Evolutionary conservation across 1,284 basidiomycete genomes (phyloP).

Genomic region (Cystobasidium slooffiae): DNA sequence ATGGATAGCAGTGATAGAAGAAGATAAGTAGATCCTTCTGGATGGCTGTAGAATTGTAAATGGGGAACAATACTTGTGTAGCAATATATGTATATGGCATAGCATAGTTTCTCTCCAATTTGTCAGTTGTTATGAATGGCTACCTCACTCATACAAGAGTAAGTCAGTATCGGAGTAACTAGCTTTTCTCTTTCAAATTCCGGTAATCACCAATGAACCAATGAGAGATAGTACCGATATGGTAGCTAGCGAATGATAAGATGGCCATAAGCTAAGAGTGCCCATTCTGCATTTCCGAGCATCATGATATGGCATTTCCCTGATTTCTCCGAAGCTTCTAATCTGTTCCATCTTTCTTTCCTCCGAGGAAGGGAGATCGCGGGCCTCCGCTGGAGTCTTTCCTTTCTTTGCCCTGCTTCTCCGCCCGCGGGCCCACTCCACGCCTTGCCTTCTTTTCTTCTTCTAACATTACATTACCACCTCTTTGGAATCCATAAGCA

Average conservation of each 20-base stretch:
- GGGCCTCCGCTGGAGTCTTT: not conserved
- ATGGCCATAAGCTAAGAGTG: not conserved
- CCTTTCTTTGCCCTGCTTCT: not conserved
- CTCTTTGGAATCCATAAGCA: too few relatives aligned
- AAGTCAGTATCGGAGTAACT: too few relatives aligned
- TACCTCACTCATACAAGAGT: too few relatives aligned
- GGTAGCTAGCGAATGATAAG: not conserved
- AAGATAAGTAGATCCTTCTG: not conserved
- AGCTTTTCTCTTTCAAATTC: too few relatives aligned
- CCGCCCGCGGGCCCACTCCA: not conserved
- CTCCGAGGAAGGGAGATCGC: not conserved
- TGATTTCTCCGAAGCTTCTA: not conserved
- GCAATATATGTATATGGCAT: not conserved
- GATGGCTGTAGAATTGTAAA: not conserved
- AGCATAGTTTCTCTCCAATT: too few relatives aligned
- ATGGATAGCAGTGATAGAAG: conserved; percentile 18
- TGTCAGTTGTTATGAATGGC: too few relatives aligned
- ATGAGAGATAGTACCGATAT: too few relatives aligned
- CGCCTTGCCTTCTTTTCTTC: not conserved
- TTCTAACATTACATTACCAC: too few relatives aligned
- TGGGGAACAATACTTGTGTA: not conserved
- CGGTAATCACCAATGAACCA: too few relatives aligned
- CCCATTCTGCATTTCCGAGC: not conserved
- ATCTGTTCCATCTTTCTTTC: not conserved
- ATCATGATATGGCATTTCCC: not conserved